Evolutionary conservation across 179 eudicot species (phyloP).

Genomic region (Beta lomatogona): DNA sequence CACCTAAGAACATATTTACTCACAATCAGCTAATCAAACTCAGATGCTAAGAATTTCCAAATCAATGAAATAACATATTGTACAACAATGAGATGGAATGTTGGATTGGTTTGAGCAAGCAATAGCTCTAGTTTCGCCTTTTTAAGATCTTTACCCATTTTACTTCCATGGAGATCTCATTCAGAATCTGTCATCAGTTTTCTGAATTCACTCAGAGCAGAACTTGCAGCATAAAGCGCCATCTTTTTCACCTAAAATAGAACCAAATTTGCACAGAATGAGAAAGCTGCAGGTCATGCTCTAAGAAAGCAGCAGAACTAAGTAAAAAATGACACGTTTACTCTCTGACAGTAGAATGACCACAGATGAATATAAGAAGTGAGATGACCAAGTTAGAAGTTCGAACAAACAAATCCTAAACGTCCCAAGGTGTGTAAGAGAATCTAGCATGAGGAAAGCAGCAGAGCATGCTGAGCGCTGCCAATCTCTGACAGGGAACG

Average conservation of each 20-base stretch:
- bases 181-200: conserved; percentile 32
- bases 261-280: background rate
- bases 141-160: background rate
- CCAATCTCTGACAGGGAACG: no score
- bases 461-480: no score
- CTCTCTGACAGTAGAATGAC: background rate
- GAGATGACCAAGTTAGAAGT: background rate
- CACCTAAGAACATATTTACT: background rate
- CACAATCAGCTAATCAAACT: background rate
- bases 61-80: background rate
- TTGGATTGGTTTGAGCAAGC: background rate
- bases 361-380: background rate
- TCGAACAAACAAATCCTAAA: background rate
- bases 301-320: no score
- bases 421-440: background rate
- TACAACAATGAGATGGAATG: background rate
- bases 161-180: background rate
- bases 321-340: no score
- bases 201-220: conserved; percentile 50
- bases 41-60: background rate
- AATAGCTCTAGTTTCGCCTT: background rate
- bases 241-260: conserved; percentile 67
- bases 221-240: conserved; percentile 65
- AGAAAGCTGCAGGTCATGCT: no score
- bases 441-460: background rate